Conservation (phyloP, 1,284 basidiomycete genomes). For the Cryptococcus sp. region DNA sequence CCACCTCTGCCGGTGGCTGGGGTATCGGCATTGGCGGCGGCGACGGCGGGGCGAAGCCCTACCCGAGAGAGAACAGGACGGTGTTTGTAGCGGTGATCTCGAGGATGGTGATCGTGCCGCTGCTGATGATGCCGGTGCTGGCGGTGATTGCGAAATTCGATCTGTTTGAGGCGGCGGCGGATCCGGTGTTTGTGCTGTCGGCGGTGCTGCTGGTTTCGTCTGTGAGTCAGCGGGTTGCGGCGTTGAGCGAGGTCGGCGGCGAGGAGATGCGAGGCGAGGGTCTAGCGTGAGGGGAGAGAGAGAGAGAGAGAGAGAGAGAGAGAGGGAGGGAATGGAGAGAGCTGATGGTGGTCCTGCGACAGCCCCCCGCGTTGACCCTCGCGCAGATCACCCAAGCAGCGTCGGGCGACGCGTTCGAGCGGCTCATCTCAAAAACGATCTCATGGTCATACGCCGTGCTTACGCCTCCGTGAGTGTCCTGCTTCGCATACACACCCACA, state of each 20-base stretch:
- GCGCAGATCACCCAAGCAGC: conserved; percentile 80
- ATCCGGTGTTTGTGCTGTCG: conserved; percentile 59
- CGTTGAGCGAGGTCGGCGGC: no score
- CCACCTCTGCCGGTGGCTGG: not conserved
- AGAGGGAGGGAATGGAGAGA: conserved; percentile 3
- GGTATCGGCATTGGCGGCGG: not conserved
- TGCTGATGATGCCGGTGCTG: conserved; percentile 70
- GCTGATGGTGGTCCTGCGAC: conserved; percentile 13
- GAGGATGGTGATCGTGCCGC: conserved; percentile 81
- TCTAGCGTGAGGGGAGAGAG: no score
- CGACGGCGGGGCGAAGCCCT: conserved; percentile 10
- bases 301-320: no score
- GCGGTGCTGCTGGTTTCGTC: conserved; percentile 65
- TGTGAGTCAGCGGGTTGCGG: no score
- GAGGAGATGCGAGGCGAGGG: no score
- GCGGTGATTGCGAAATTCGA: conserved; percentile 62
- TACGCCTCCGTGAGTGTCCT: conserved; percentile 71
- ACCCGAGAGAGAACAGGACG: conserved; percentile 72
- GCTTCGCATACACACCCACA: not conserved
- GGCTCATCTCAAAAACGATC: conserved; percentile 64
- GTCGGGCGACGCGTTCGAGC: conserved; percentile 83
- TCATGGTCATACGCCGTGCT: conserved; percentile 56
- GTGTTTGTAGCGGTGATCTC: conserved; percentile 67
- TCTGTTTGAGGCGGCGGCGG: conserved; percentile 54
- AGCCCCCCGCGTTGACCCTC: conserved; percentile 51